Evolutionary conservation across 192 early-diverging fungal species (phyloP), one percentile per base, ranked within the genome.

Genomic region (Chytriomyces confervae): DNA sequence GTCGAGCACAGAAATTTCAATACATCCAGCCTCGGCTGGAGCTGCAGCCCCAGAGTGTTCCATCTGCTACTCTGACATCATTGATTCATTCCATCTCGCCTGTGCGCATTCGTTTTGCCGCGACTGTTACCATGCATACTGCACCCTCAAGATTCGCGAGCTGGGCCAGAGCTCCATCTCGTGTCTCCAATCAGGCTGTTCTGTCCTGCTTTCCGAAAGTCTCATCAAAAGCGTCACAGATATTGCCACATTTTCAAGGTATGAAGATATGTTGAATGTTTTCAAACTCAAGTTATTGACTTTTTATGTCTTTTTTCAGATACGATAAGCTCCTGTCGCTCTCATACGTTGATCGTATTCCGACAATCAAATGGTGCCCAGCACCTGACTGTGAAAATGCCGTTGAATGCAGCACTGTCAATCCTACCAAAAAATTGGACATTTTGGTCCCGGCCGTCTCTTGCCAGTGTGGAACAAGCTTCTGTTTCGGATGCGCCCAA

Each of bases 401-500:
- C 16, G 20, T 60, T 20, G 11, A 10, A 16, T 69, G n/a, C 20
- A 10, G 2, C 20, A 43, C 51, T 53, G 71, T 83, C 92, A 94
- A 81, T 94, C 93, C 81, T 95, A 94, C 9, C 78, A 98, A 50
- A 94, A 99, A 81, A 98, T 87, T 94, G 50, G 79, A 73, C 45
- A 74, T 78, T 53, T 87, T 94, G 11, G 92, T 98, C 0, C 97
- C 97, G 5, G 92, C 93, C 3, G 97, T 99, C 57, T 73, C 79
- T 24, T 99, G 97, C 83, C 72, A 79, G 61, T 96, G 95, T 81
- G 91, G 91, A 44, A 81, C 89, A 69, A 77, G 74, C 9, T 98
- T 98, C 75, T 99, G 98, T 83, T 98, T 98, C 85, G 93, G 94
- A 6, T 99, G 98, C 83, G 89, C 91, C 43, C 76, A 91, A 27